Evolutionary conservation across 345 rosid species (phyloP).

Genomic region (Pistacia atlantica): DNA sequence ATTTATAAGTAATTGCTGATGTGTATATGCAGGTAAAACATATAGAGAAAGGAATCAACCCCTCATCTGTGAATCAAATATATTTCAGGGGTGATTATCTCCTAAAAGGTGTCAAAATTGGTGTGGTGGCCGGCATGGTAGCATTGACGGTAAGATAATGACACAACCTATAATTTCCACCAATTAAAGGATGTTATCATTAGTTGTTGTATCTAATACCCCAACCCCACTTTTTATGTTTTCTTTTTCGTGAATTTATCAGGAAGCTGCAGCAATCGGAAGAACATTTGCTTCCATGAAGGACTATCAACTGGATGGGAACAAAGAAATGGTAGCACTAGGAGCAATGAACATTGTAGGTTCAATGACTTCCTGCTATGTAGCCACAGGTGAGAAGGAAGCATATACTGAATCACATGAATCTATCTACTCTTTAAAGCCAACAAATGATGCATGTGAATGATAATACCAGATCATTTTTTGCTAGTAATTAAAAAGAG

Average conservation of each 20-base stretch:
- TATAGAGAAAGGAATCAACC: conserved; percentile 81
- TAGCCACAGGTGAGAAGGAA: conserved; percentile 69
- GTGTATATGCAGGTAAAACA: conserved; percentile 60
- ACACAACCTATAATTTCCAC: not conserved
- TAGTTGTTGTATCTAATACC: not conserved
- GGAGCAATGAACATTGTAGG: conserved; percentile 95
- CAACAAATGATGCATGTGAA: too few relatives aligned
- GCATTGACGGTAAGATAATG: conserved; percentile 73
- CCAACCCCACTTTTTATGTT: too few relatives aligned
- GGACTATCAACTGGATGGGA: conserved; percentile 91
- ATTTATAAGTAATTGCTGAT: conserved; percentile 13
- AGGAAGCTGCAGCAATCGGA: conserved; percentile 97
- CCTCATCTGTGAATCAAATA: conserved; percentile 64
- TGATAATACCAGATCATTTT: too few relatives aligned
- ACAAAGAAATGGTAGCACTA: conserved; percentile 96
- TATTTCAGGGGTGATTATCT: conserved; percentile 69
- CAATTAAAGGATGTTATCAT: not conserved
- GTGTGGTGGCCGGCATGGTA: conserved; percentile 82
- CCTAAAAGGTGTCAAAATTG: conserved; percentile 70
- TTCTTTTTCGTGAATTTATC: conserved; percentile 21
- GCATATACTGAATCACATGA: not conserved
- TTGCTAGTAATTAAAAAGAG: too few relatives aligned
- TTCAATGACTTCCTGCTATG: conserved; percentile 95
- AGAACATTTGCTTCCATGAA: conserved; percentile 96
- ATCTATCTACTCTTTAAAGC: not conserved